Evolutionary conservation across 331 rosid genomes (phyloP), one percentile per base, ranked within the genome.

Genomic region (Erythrophleum ivorense): DNA sequence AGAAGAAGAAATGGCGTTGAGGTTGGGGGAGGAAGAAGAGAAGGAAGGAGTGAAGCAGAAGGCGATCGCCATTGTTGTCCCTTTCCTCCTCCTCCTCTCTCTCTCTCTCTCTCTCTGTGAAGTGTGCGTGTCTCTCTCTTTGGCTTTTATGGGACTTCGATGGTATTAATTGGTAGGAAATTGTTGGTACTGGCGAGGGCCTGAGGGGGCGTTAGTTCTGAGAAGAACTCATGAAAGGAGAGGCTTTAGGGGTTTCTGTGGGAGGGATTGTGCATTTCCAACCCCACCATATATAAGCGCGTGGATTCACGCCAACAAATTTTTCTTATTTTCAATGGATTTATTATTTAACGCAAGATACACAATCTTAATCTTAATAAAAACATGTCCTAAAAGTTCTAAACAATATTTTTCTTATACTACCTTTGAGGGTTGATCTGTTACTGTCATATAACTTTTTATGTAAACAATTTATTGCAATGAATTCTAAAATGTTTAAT

Each of bases 61-160:
- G 74, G 97, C 84, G 81, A 93, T 85, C 80, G 98, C 81, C 98
- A 94, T 94, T 77, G 89, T 77, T 2, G 46, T 10, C 62, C 46
- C 38, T 36, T 3, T 57, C 31, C 59, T 60, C 45, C 41, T 57
- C 54, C 33, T 62, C 70, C 48, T 71, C 8, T 12, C n/a, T 9
- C 53, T 9, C 21, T 1, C 7, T 40, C 24, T 43, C 10, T 24
- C 33, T n/a, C 53, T 33, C 34, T 1, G 14, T 15, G 24, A 16
- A 0, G 9, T 34, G 69, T 5, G 18, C 1, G 29, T 24, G 29
- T 24, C 29, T 24, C 29, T n/a, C n/a, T 1, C 29, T 24, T 14
- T 33, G 29, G 34, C 0, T 19, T 48, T 16, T 14, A 9, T 7
- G 60, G 16, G 11, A 49, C 40, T 31, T 29, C 0, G 34, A 10